phyloP scores from a whole-genome alignment of 2,329 filamentous ascomycete genomes.

The Juglanconis sp. region DNA sequence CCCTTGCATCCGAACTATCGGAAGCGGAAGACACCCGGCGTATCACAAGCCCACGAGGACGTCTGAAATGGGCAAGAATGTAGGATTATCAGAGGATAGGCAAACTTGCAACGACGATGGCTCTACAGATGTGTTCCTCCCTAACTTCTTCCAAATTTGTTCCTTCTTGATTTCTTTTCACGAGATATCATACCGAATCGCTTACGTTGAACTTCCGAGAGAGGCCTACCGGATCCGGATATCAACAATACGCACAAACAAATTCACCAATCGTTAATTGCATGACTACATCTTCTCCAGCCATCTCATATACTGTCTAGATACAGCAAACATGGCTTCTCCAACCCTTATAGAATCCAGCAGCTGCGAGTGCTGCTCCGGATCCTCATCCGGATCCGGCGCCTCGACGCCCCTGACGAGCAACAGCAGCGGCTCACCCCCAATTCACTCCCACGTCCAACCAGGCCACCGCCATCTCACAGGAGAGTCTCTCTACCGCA shows the following conservation, averaged over 20 bases:
- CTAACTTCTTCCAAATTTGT: background rate
- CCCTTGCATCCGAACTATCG: slow-evolving; percentile 15
- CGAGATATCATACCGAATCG: too few species aligned
- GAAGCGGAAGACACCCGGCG: slow-evolving; percentile 4
- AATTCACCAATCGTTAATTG: too few species aligned
- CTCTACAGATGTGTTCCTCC: background rate
- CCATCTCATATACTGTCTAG: background rate
- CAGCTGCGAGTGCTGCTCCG: slow-evolving; percentile 14
- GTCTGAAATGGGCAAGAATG: background rate
- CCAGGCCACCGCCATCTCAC: slow-evolving; percentile 2
- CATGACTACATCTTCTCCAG: background rate
- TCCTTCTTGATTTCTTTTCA: background rate
- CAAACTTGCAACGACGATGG: background rate
- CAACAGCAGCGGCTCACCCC: slow-evolving; percentile 16
- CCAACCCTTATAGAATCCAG: slow-evolving; percentile 2
- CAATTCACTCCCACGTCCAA: slow-evolving; percentile 7
- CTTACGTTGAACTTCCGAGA: background rate
- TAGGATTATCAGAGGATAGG: background rate
- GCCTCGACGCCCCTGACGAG: slow-evolving; percentile 16
- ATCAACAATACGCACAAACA: background rate
- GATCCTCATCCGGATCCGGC: slow-evolving; percentile 8
- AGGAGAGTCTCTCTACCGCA: slow-evolving; percentile 28
- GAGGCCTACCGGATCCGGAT: background rate
- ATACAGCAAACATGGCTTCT: slow-evolving; percentile 13
- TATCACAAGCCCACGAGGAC: slow-evolving; percentile 2